phyloP scores from a whole-genome alignment of 2,329 filamentous ascomycete species.

The Corinectria fuckeliana region DNA sequence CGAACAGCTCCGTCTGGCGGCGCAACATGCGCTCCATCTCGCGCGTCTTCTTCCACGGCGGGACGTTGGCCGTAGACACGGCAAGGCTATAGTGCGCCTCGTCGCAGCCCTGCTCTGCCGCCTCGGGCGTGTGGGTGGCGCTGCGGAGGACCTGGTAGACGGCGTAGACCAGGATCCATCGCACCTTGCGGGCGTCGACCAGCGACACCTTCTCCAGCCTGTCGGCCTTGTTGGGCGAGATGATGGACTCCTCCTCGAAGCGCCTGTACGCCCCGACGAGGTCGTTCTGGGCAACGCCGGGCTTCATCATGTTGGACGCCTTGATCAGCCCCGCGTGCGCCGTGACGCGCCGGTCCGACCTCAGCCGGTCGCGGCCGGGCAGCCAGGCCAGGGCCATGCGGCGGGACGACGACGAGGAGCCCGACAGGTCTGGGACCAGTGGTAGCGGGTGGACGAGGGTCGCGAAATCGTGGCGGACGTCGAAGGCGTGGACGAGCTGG shows the following conservation, averaged over 20 bases:
- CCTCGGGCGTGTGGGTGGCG: slow-evolving; percentile 65
- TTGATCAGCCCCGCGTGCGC: slow-evolving; percentile 60
- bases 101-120: slow-evolving; percentile 62
- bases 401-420: slow-evolving; percentile 39
- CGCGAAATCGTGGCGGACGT: slow-evolving; percentile 63
- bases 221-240: slow-evolving; percentile 58
- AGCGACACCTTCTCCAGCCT: slow-evolving; percentile 60
- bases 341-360: slow-evolving; percentile 55
- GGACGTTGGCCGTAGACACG: slow-evolving; percentile 50
- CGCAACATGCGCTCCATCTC: slow-evolving; percentile 37
- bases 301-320: slow-evolving; percentile 54
- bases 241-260: slow-evolving; percentile 69
- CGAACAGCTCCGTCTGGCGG: slow-evolving; percentile 39
- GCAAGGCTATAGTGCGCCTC: slow-evolving; percentile 64
- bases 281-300: slow-evolving; percentile 51
- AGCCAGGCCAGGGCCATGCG: slow-evolving; percentile 54
- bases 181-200: slow-evolving; percentile 74
- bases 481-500: slow-evolving; percentile 72
- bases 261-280: slow-evolving; percentile 72
- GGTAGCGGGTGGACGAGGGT: slow-evolving; percentile 71
- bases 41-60: slow-evolving; percentile 53
- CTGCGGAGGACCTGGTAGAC: slow-evolving; percentile 74
- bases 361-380: slow-evolving; percentile 48
- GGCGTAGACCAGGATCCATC: slow-evolving; percentile 80
- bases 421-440: slow-evolving; percentile 61